Evolutionary conservation across 768 basidiomycete genomes (phyloP), one percentile per base, ranked within the genome.

Genomic region (Suillus variegatus): DNA sequence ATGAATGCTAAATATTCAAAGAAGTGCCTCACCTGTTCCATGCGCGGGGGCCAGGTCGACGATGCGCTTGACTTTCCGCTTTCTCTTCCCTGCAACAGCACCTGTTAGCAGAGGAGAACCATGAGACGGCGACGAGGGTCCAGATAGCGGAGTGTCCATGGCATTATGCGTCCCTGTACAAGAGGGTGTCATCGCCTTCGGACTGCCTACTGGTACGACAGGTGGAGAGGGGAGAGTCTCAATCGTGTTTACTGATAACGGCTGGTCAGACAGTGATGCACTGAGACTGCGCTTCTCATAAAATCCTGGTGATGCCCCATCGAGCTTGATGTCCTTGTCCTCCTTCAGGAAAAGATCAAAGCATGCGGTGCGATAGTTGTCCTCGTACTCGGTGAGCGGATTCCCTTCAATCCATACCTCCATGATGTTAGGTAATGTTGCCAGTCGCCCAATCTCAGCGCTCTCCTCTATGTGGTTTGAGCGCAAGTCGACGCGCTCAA

Each of bases 371-470:
- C 95, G 84, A 75, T 92, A 94, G 47, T 84, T 84, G 63, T 91
- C 83, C 67, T 85, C 91, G 46, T 84, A 77, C 66, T 91, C 88
- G 47, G 83, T 81, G 69, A 97, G 85, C 0, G 92, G 92, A 72
- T 99, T 98, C 5, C 91, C 92, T 62, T 90, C 86, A 25, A 95
- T 80, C 88, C 89, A 96, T 3, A 98, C 82, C 71, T 95, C 90
- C 12, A 82, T 67, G 46, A 99, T 86, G 69, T 91, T 87, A 14
- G 95, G 93, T 44, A 98, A 81, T 8, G 85, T 82, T 0, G 93
- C 87, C 28, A 99, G 79, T 38, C 97, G 82, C 9, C 94, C 92
- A 10, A 99, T 82, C 75, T 99, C 97, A 12, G 87, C 88, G 56
- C 86, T 86, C 69, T 98, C 97, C 58, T 90, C 87, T 43, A 99